Evolutionary conservation across 2,329 filamentous ascomycete species (phyloP).

Genomic region (Pseudogymnoascus sp.): DNA sequence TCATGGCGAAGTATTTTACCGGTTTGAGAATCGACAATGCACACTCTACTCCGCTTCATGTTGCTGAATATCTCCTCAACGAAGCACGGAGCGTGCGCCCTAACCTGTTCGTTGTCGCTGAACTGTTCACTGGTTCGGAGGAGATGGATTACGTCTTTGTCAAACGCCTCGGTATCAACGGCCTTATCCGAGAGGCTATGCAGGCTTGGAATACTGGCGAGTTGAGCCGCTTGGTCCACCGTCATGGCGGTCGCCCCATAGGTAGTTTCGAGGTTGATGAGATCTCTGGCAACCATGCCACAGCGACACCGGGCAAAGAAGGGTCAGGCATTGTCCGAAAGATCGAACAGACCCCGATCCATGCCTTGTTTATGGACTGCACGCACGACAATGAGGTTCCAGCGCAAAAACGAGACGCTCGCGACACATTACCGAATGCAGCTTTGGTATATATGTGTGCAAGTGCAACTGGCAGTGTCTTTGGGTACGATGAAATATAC

Average conservation of each 20-base stretch:
- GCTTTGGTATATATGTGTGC: constrained; percentile 94
- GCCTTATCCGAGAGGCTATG: constrained; percentile 94
- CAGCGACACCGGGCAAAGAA: constrained; percentile 26
- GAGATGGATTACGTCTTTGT: constrained; percentile 96
- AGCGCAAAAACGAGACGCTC: constrained; percentile 86
- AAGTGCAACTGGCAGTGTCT: constrained; percentile 88
- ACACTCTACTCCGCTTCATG: constrained; percentile 89
- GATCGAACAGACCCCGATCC: constrained; percentile 81
- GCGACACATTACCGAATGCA: constrained; percentile 89
- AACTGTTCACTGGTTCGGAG: constrained; percentile 92
- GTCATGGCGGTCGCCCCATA: constrained; percentile 87
- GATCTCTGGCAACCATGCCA: constrained; percentile 54
- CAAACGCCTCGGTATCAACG: constrained; percentile 82
- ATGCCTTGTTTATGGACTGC: constrained; percentile 97
- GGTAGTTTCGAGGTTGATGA: constrained; percentile 96
- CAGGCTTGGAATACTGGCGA: constrained; percentile 95
- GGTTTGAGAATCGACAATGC: constrained; percentile 98
- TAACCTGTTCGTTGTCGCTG: constrained; percentile 84
- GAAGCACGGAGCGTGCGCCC: constrained; percentile 83
- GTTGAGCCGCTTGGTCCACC: constrained; percentile 84
- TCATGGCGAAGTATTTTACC: constrained; percentile 90
- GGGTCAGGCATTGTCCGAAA: constrained; percentile 62
- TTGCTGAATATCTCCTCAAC: constrained; percentile 91
- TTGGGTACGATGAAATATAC: constrained; percentile 97
- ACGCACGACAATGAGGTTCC: constrained; percentile 98